Evolutionary conservation across 2,329 filamentous ascomycete genomes (phyloP), one percentile per base, ranked within the genome.

Genomic region (Aureobasidium sp.): DNA sequence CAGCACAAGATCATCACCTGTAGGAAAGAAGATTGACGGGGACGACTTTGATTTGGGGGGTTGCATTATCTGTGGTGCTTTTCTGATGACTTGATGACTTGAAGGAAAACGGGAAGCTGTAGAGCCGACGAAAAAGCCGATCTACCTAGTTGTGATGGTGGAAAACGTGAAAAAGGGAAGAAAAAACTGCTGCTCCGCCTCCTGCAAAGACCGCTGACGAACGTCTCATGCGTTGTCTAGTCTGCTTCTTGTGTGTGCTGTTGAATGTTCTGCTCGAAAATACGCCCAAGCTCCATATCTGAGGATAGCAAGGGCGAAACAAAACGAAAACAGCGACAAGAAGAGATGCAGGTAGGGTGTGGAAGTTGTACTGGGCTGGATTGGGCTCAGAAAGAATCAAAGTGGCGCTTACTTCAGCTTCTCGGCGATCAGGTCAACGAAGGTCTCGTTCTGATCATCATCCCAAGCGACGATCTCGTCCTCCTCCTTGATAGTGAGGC

Each of bases 361-460:
- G 41, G 21, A 48, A 8, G 58, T 45, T 42, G n/a, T 10, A 6
- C 0, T 32, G 10, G 21, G 21, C 21, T 21, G 21, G 21, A 21
- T 1, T 21, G 21, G 1, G 21, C 21, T 21, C 21, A 21, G 21
- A 21, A 21, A 21, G 21, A 16, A 16, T 45, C 16, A 16, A 27
- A 57, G 36, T 30, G 15, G 48, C 37, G 66, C 71, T 72, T 64
- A 74, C 72, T 68, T 71, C 37, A 73, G 49, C 64, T 69, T 72
- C 1, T 47, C 63, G 58, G 65, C 63, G 29, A 74, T 54, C 9
- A 58, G 54, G 9, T 68, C 65, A 50, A 55, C 63, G 61, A 74
- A 72, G 61, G 69, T 64, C 27, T 66, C 57, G 8, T 66, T 58
- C 66, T 68, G 59, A 9, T 63, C 63, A 0, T 66, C 62, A 8